Base-by-base conservation (phyloP, 2,329 filamentous ascomycete species). In the Ceratocystis lukuohia region DNA sequence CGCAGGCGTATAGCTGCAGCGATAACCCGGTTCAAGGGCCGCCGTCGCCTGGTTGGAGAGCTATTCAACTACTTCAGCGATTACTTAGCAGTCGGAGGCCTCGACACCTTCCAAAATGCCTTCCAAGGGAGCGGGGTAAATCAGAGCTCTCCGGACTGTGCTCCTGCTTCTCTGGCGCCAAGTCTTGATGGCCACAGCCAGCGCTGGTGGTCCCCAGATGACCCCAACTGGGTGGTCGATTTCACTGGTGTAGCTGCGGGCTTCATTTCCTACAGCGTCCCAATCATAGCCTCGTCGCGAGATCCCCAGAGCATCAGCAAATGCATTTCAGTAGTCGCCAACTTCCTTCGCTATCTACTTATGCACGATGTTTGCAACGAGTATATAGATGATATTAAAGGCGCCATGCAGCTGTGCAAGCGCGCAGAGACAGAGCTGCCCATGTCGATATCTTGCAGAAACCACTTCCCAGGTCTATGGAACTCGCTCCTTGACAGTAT, bases 281-380 rank as follows among this genome's bases (percentile, higher is more conserved):
- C 68, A 4, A 80, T 79, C 53, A 41, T 53, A 30, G 33, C 25
- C 7, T 45, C 12, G 6, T 3, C n/a, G 6, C 53, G 10, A 1
- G 33, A 46, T 8, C 44, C 64, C 5, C 53, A 57, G 15, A 59
- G 22, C 44, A 41, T 62, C 28, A 33, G 2, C 17, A 30, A 62
- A 7, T 59, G 61, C 30, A 61, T 66, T 28, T 80, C 82, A 44
- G 83, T 95, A 0, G 80, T 96, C 50, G 83, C 84, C 68, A 96
- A 94, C 72, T 97, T 97, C 73, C 83, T 96, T 69, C 89, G 90
- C 70, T 99, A 96, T 70, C 79, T 97, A 0, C 79, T 92, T 8
- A 83, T 88, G 68, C 92, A 97, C 72, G 83, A 88, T 46, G 93
- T 95, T 17, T 96, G 91, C 71, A 87, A 88, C 0, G 94, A 97